Evolutionary conservation across 176 grass and related monocot genomes (phyloP), one percentile per base, ranked within the genome.

Genomic region (Coix lacrymajobi): DNA sequence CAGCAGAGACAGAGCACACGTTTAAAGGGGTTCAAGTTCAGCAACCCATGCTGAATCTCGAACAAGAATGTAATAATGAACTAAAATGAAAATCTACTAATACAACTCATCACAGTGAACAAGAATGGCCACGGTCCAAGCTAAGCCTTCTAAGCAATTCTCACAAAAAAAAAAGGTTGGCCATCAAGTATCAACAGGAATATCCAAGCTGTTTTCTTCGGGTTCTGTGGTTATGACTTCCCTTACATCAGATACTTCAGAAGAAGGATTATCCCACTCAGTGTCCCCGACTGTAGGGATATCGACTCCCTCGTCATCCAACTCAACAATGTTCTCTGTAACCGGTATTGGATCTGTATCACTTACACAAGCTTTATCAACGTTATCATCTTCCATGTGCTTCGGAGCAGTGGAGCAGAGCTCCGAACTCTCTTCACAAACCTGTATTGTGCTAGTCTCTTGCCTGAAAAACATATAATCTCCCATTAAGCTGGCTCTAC

Each of bases 121-220:
- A 73, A 84, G 32, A 75, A 64, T 44, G 33, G 62, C 62, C 25
- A 52, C 3, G 41, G 15, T 52, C 43, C 41, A 70, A 86, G 32
- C 64, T 52, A 56, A 77, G 44, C 63, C 41, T 54, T 62, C 10
- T 16, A 85, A 69, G 62, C n/a, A 38, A 63, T 83, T 74, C 33
- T 81, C 79, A 80, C 71, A 85, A 78, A 43, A 54, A 11, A 85
- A 78, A 43, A 54, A 11, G 71, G 76, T 73, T 81, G 75, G 81
- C 34, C 24, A 16, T 78, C 76, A 63, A 78, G 57, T 84, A 74
- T 93, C 88, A 49, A 93, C 87, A 63, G 90, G 77, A 76, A 98
- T 95, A 78, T 98, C 92, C 69, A 98, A 98, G 75, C 87, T 95
- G 56, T 77, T 89, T 76, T 78, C 87, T 67, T 91, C 89, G 1